These are phyloP conservation scores for Kodamaea alishanica DNA, from an alignment of 1,139 yeast genomes.

Conservation along the genomic window DNA sequence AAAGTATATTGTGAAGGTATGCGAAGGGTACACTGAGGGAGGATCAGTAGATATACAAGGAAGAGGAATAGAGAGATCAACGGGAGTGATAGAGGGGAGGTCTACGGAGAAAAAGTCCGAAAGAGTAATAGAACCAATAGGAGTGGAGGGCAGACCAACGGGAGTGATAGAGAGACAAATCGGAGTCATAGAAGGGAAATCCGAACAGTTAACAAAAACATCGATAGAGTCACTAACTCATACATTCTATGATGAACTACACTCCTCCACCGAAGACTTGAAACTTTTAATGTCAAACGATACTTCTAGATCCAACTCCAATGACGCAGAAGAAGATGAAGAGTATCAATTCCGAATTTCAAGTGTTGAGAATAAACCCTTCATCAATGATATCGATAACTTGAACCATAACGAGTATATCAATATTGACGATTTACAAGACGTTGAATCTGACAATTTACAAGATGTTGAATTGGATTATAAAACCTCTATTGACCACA, in stretches of 20 bases:
- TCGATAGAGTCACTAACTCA: no score
- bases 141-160: no score
- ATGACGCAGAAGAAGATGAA: conserved; percentile 12
- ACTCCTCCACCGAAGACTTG: conserved; percentile 23
- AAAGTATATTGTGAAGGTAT: conserved; percentile 20
- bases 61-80: no score
- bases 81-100: no score
- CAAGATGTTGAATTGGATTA: conserved; percentile 10
- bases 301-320: conserved; percentile 18
- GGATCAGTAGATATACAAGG: no score
- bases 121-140: no score
- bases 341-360: conserved; percentile 1
- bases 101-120: no score
- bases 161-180: no score
- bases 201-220: no score
- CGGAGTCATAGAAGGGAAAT: no score
- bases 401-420: conserved; percentile 28
- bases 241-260: conserved; percentile 15
- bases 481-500: conserved; percentile 2
- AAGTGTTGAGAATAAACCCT: conserved; percentile 13
- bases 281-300: conserved; percentile 22
- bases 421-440: conserved; percentile 13
- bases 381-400: conserved; percentile 29
- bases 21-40: no score
- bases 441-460: conserved; percentile 3